phyloP scores from a whole-genome alignment of 305 asterid genomes.

The Plantago coronopus region DNA sequence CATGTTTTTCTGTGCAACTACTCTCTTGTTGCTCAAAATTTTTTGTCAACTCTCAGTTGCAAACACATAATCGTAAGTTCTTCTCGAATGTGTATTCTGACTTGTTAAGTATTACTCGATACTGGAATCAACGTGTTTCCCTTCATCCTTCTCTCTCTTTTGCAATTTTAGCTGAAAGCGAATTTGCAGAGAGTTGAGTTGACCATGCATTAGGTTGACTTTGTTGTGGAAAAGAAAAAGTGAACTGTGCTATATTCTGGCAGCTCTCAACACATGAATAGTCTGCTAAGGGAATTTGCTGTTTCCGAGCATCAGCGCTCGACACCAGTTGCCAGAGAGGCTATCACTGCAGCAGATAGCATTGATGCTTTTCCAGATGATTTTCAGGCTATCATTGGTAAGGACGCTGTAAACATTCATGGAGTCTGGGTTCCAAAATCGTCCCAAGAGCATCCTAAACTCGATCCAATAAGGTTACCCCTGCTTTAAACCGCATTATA shows the following conservation, averaged over 20 bases:
- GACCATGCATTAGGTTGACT: not conserved
- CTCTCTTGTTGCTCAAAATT: too few species aligned
- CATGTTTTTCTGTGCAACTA: too few species aligned
- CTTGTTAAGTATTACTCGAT: too few species aligned
- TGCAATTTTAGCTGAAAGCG: too few species aligned
- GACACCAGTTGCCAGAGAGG: slow-evolving; percentile 48
- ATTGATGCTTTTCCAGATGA: slow-evolving; percentile 54
- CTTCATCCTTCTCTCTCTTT: too few species aligned
- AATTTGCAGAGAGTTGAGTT: not conserved
- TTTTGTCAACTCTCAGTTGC: too few species aligned
- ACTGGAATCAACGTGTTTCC: too few species aligned
- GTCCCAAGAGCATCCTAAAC: slow-evolving; percentile 60
- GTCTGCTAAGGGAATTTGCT: slow-evolving; percentile 55
- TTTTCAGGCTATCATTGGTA: slow-evolving; percentile 49
- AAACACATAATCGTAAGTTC: too few species aligned
- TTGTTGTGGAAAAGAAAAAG: not conserved
- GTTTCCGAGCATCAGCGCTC: slow-evolving; percentile 46
- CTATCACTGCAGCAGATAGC: slow-evolving; percentile 47
- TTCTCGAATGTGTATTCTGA: too few species aligned
- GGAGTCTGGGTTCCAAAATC: slow-evolving; percentile 76
- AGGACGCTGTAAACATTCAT: slow-evolving; percentile 70
- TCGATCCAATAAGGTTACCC: slow-evolving; percentile 64
- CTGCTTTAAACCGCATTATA: slow-evolving; percentile 2
- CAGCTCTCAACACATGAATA: slow-evolving; percentile 72
- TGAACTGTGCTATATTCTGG: slow-evolving; percentile 14